Percentiles rank a stretch among this genome's conserved stretches.
These are phyloP conservation scores for Lasiodiplodia hormozganensis DNA, from an alignment of 2,329 filamentous ascomycete genomes.

Conservation along the genomic window DNA sequence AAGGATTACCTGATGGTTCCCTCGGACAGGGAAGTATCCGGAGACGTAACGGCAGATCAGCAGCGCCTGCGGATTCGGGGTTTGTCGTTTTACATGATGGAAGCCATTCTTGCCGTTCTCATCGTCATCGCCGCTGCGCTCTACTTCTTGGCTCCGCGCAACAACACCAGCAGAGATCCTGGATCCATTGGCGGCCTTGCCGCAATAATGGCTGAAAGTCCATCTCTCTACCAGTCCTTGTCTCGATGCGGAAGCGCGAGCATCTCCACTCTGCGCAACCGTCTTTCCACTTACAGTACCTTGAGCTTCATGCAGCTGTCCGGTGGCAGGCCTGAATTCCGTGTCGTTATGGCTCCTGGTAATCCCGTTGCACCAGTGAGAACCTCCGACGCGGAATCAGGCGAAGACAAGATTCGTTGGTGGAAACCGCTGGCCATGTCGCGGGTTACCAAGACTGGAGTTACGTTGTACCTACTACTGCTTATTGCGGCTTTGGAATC, in stretches of 20 bases:
- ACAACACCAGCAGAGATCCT: neutral
- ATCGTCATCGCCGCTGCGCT: neutral
- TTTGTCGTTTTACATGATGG: slow-evolving; percentile 3
- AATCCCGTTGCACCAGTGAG: neutral
- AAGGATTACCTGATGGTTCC: slow-evolving; percentile 5
- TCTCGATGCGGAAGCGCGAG: neutral
- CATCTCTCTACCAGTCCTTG: neutral
- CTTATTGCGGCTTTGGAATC: neutral
- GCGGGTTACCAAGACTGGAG: neutral
- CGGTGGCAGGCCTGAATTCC: neutral
- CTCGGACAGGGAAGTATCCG: neutral
- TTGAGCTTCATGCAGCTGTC: neutral
- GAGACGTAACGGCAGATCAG: neutral
- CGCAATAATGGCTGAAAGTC: neutral
- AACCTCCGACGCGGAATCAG: neutral
- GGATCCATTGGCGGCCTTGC: neutral
- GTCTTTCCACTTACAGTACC: neutral
- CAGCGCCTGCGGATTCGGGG: neutral
- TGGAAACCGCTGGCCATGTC: neutral
- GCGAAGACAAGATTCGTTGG: neutral
- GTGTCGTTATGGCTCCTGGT: neutral
- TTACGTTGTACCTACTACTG: neutral
- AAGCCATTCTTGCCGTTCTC: neutral
- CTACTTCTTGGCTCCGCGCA: neutral
- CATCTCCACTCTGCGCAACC: neutral